Conservation (phyloP, 2,329 filamentous ascomycete genomes). For the Fusarium vanettenii region DNA sequence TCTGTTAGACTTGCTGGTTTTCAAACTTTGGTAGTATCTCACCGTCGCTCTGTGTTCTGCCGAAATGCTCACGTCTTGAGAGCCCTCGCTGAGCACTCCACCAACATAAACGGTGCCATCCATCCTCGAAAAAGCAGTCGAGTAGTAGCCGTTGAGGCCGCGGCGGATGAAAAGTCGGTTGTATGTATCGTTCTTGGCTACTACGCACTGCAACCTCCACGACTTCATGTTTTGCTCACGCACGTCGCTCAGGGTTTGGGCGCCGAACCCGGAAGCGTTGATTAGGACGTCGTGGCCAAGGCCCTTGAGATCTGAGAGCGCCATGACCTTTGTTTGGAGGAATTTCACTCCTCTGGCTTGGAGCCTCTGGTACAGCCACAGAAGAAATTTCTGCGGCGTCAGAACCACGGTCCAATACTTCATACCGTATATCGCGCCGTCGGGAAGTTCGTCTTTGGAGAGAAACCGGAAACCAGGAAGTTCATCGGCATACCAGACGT, state of each 20-base stretch:
- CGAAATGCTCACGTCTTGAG: background rate
- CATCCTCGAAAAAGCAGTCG: background rate
- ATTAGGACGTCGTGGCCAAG: background rate
- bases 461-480: background rate
- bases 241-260: background rate
- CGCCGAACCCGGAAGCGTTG: background rate
- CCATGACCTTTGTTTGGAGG: background rate
- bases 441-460: background rate
- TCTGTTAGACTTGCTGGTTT: background rate
- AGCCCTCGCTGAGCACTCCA: background rate
- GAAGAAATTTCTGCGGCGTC: background rate
- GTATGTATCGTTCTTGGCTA: background rate
- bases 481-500: conserved; percentile 10
- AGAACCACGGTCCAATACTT: background rate
- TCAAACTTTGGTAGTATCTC: background rate
- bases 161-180: background rate
- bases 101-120: background rate
- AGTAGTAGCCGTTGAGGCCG: background rate
- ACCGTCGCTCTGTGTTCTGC: background rate
- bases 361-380: background rate
- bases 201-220: background rate
- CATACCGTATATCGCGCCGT: background rate
- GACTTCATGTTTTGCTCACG: background rate
- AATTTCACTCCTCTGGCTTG: background rate
- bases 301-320: background rate